Evolutionary conservation across 257 asterid genomes (phyloP).

Genomic region (Lantana camara): DNA sequence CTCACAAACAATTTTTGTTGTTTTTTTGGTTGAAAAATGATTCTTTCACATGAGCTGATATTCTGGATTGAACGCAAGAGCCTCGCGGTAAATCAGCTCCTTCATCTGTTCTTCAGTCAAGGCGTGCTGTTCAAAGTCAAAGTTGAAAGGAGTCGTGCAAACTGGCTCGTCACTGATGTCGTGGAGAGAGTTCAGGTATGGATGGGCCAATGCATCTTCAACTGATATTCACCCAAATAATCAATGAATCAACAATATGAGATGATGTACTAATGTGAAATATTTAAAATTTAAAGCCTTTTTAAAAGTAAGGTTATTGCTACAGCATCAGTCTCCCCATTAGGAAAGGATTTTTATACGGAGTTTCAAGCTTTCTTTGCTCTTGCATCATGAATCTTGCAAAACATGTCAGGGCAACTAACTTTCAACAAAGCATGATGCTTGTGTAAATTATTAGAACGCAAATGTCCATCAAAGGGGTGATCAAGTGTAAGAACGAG

Average conservation of each 20-base stretch:
- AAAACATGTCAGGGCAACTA: too few relatives aligned
- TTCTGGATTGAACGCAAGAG: constrained; percentile 89
- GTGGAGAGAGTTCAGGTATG: constrained; percentile 90
- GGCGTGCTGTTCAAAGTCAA: constrained; percentile 94
- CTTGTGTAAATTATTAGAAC: too few relatives aligned
- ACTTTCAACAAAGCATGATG: too few relatives aligned
- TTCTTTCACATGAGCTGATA: constrained; percentile 62
- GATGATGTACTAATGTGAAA: constrained; percentile 6
- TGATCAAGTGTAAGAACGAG: too few relatives aligned
- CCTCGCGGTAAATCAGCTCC: constrained; percentile 90
- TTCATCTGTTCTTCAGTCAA: constrained; percentile 94
- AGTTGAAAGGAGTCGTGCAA: constrained; percentile 81
- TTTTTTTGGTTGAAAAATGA: constrained; percentile 10
- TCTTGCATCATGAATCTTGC: background rate
- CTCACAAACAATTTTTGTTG: constrained; percentile 4
- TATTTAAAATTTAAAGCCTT: background rate
- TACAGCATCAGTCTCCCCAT: background rate
- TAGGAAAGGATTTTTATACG: background rate
- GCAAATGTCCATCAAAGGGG: too few relatives aligned
- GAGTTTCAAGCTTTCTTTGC: background rate
- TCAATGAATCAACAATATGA: too few relatives aligned
- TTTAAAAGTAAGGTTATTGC: background rate
- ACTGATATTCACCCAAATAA: constrained; percentile 48
- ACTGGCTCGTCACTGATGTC: constrained; percentile 95
- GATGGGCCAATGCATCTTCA: constrained; percentile 91